Evolutionary conservation across 257 asterid genomes (phyloP).

Genomic region (Sherardia arvensis): DNA sequence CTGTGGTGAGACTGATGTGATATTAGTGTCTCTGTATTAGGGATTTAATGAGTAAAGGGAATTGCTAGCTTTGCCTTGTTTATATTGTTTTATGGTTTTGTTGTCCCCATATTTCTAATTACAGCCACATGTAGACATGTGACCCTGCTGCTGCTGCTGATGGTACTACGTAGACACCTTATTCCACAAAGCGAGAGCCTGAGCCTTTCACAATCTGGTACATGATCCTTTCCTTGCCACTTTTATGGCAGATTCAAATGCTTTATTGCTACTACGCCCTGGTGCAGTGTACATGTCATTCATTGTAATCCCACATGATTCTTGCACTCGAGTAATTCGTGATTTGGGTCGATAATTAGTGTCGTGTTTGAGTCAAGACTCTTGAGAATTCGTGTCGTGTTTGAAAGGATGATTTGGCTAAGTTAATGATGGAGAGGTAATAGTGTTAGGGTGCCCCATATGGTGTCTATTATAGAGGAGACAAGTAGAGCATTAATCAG

Average conservation of each 20-base stretch:
- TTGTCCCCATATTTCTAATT: neutral
- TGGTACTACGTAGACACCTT: conserved; percentile 4
- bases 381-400: neutral
- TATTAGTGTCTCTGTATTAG: neutral
- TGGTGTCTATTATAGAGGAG: conserved; percentile 18
- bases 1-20: neutral
- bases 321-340: neutral
- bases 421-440: conserved; percentile 9
- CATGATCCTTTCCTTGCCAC: conserved; percentile 21
- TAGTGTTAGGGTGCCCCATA: conserved; percentile 6
- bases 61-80: conserved; percentile 1
- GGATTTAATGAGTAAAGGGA: conserved; percentile 8
- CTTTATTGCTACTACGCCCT: conserved; percentile 11
- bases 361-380: neutral
- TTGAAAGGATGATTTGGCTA: neutral
- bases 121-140: conserved; percentile 31
- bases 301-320: conserved; percentile 16
- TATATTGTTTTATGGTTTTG: neutral
- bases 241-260: conserved; percentile 8
- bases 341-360: neutral
- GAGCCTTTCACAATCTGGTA: conserved; percentile 18
- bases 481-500: conserved; percentile 23
- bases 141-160: conserved; percentile 23
- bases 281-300: conserved; percentile 20
- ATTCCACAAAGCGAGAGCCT: neutral